These are phyloP conservation scores for Chaetomium globosum DNA, from an alignment of 2,329 filamentous ascomycete species.

Conservation along the genomic window DNA sequence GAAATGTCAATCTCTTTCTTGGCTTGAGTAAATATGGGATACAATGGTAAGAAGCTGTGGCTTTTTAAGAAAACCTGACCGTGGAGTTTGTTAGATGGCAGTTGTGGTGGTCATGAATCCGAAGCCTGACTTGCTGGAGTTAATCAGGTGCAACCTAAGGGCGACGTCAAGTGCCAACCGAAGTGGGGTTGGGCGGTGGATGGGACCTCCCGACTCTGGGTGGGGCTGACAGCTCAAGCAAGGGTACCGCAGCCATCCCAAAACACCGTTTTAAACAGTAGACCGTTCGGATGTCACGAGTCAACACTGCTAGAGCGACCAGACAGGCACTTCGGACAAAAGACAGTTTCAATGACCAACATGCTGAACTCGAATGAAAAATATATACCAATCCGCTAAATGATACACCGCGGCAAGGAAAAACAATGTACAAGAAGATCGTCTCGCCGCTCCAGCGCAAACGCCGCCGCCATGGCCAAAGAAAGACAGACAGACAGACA, in stretches of 20 bases:
- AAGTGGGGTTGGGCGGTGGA: background rate
- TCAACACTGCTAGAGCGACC: no score
- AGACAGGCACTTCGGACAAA: background rate
- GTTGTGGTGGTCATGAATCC: no score
- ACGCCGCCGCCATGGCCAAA: constrained; percentile 6
- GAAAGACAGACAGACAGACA: constrained; percentile 1
- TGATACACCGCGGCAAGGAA: constrained; percentile 9
- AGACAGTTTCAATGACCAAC: background rate
- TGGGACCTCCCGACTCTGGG: background rate
- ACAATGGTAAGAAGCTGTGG: background rate
- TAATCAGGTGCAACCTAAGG: background rate
- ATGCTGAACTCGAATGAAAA: background rate
- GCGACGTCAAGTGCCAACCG: constrained; percentile 7
- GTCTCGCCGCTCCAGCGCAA: background rate
- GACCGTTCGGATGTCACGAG: no score
- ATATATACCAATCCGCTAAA: constrained; percentile 23
- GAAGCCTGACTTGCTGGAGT: background rate
- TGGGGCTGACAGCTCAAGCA: background rate
- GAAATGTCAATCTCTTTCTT: background rate
- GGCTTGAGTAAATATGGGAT: background rate
- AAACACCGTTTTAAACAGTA: background rate
- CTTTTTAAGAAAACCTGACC: background rate
- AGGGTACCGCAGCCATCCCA: background rate
- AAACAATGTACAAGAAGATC: constrained; percentile 27
- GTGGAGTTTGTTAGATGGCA: background rate